Base-by-base conservation (phyloP, 345 rosid genomes). In the Lepidium aucheri region DNA sequence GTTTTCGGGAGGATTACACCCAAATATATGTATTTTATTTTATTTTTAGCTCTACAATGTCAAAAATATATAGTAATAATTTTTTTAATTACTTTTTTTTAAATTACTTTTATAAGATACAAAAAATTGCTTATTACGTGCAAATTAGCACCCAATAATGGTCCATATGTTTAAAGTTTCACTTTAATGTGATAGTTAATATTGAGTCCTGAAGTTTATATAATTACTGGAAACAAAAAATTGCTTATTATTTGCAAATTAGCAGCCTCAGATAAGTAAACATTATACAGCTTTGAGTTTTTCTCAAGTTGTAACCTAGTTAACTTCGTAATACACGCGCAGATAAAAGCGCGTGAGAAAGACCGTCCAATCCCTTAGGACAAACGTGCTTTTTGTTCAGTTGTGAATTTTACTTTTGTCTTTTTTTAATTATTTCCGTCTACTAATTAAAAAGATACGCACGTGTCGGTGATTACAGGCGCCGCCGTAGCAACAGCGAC, bases 401-500 rank as follows among this genome's bases (percentile, higher is more conserved):
- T 74, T 60, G 24, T 60, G 57, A 58, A 36, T 36, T 45, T 44
- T 67, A 26, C 6, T 68, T 20, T 7, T 51, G 49, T 17, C 7
- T n/a, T 36, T 34, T 53, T 30, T 15, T 2, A 17, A 22, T 2
- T 44, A 2, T 36, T 9, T 17, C 14, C 3, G 28, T 35, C 39
- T 5, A 50, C 41, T 30, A 50, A 60, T 18, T 18, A 55, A 49
- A 26, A 58, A 34, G 55, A 65, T 9, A 24, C 17, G 34, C 73
- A 74, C 77, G 77, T 67, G 77, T 67, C 73, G 68, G 68, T 45
- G 24, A 34, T 67, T 60, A 26, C 64, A 74, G 77, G 73, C 43
- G 57, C 67, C 68, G 59, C 59, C 59, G 64, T 60, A 60, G 39
- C 41, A 67, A 53, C 73, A 35, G 22, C 62, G 24, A 10, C 59